phyloP scores from a whole-genome alignment of 169 alveolate genomes.

The Ichthyophthirius multifiliis region DNA sequence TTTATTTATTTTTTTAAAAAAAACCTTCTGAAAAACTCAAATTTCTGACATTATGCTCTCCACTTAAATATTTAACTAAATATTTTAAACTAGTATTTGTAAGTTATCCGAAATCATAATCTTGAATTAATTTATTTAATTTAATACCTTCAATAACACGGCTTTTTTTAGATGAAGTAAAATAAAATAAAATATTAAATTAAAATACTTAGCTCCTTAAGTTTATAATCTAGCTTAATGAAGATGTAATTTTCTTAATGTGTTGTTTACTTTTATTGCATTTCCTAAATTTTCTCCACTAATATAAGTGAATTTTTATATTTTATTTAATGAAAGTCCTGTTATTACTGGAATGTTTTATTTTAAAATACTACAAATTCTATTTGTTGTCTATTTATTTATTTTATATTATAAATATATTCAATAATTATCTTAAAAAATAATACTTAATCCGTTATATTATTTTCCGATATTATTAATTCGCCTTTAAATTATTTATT shows the following conservation, averaged over 20 bases:
- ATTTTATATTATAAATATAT: background rate
- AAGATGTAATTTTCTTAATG: background rate
- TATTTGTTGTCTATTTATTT: slow-evolving; percentile 16
- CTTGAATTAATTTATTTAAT: background rate
- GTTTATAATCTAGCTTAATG: background rate
- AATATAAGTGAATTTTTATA: slow-evolving; percentile 5
- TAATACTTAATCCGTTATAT: slow-evolving; percentile 21
- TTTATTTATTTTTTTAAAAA: background rate
- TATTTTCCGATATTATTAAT: slow-evolving; percentile 7
- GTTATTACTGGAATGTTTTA: background rate
- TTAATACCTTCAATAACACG: slow-evolving; percentile 2
- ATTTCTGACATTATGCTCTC: background rate
- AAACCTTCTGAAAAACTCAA: slow-evolving; percentile 23
- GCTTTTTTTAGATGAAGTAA: background rate
- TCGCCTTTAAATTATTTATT: slow-evolving; percentile 21
- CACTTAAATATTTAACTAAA: background rate
- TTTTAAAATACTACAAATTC: slow-evolving; percentile 9
- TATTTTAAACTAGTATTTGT: slow-evolving; percentile 11
- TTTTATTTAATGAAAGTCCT: background rate
- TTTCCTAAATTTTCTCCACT: slow-evolving; percentile 34
- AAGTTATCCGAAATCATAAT: slow-evolving; percentile 25
- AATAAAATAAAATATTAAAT: background rate
- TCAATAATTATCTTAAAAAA: background rate
- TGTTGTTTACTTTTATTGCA: slow-evolving; percentile 12
- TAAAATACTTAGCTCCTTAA: slow-evolving; percentile 4